These are phyloP conservation scores for Heracleum sosnowskyi DNA, from an alignment of 129 eudicot species.

Conservation along the genomic window DNA sequence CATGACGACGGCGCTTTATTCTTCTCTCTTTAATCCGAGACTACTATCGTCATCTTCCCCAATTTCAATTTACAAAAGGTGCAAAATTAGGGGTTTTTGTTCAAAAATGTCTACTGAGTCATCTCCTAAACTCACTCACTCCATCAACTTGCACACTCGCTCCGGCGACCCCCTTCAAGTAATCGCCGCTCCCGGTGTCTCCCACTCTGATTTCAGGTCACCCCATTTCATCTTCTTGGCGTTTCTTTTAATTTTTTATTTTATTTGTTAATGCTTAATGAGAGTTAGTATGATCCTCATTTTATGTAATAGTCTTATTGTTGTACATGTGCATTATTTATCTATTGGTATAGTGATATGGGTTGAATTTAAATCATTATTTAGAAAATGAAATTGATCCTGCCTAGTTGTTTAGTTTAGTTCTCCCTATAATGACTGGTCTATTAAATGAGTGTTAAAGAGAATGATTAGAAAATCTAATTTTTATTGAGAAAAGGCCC, in stretches of 20 bases:
- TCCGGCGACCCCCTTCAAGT: slow-evolving; percentile 48
- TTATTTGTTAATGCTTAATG: background rate
- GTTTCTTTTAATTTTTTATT: background rate
- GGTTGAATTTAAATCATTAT: background rate
- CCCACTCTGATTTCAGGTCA: slow-evolving; percentile 74
- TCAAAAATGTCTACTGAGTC: slow-evolving; percentile 46
- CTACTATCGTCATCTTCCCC: slow-evolving; percentile 12
- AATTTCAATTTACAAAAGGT: background rate
- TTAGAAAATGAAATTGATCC: no score
- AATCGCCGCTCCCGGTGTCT: slow-evolving; percentile 73
- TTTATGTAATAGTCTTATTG: background rate
- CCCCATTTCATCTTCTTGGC: background rate
- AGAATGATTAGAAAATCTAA: no score
- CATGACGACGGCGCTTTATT: background rate
- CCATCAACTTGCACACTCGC: slow-evolving; percentile 55
- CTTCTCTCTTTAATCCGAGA: slow-evolving; percentile 10
- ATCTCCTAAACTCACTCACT: slow-evolving; percentile 39
- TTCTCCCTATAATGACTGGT: background rate
- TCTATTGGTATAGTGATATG: no score
- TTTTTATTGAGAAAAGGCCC: no score
- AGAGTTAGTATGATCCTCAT: background rate
- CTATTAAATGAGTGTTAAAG: no score
- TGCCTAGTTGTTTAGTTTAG: background rate
- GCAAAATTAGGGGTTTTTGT: slow-evolving; percentile 11
- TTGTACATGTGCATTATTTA: background rate